A percentile compares a stretch with the other conserved stretches of the same genome.
Evolutionary conservation across 306 rosid genomes (phyloP).

Genomic region (Heteromeles arbutifolia): DNA sequence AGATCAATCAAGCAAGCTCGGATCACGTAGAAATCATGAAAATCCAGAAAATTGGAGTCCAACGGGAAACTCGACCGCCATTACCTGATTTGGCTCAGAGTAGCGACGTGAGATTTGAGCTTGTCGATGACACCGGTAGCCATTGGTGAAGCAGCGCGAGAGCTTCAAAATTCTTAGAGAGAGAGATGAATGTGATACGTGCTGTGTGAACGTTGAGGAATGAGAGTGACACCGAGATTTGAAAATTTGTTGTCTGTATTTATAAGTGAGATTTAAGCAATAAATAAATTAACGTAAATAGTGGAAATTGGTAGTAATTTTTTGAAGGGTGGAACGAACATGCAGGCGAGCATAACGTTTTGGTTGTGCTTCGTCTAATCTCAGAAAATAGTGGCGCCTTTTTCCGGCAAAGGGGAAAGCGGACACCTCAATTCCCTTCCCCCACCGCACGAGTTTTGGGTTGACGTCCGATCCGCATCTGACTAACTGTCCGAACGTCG

Average conservation of each 20-base stretch:
- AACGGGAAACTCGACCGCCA: not conserved
- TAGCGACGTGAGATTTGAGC: conserved; percentile 63
- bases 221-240: not conserved
- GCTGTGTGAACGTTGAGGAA: not conserved
- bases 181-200: not conserved
- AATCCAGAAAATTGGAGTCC: not conserved
- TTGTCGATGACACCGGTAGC: conserved; percentile 45
- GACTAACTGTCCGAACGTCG: not conserved
- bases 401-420: conserved; percentile 30
- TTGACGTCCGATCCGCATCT: not conserved
- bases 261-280: not conserved
- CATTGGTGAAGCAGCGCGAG: conserved; percentile 28
- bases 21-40: not conserved
- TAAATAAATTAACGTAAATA: not conserved
- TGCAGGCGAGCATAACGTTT: conserved; percentile 26
- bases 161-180: conserved; percentile 7
- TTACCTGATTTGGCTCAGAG: conserved; percentile 75
- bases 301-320: not conserved
- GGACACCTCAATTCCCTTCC: not conserved
- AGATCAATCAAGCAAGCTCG: conserved; percentile 7
- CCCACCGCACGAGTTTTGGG: not conserved
- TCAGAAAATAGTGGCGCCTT: conserved; percentile 32
- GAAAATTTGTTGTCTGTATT: not conserved
- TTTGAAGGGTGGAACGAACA: conserved; percentile 15
- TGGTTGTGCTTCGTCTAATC: conserved; percentile 11